These are phyloP conservation scores for Fusarium tanahbumbuense DNA, from an alignment of 2,329 filamentous ascomycete genomes.

Conservation along the genomic window DNA sequence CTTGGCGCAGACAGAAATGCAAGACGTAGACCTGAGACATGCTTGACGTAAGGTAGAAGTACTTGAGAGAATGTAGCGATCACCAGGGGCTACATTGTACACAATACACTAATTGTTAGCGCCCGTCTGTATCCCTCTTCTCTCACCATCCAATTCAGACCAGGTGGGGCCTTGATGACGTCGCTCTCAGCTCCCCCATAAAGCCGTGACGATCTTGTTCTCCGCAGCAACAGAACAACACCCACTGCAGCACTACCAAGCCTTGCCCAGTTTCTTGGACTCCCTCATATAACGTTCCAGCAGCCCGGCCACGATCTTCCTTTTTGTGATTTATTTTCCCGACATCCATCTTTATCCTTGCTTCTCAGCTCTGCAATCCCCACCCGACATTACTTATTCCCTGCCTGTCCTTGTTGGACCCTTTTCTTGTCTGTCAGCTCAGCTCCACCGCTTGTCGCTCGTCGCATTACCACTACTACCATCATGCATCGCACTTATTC, in stretches of 20 bases:
- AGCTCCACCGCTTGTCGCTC: conserved; percentile 40
- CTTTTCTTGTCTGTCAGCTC: conserved; percentile 20
- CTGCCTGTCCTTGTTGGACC: conserved; percentile 30
- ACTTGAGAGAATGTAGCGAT: conserved; percentile 17
- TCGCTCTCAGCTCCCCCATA: conserved; percentile 41
- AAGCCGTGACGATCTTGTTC: conserved; percentile 47
- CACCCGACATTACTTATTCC: conserved; percentile 37
- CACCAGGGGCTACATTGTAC: conserved; percentile 15
- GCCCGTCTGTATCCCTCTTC: conserved; percentile 26
- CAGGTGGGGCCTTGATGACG: conserved; percentile 45
- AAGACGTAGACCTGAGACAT: conserved; percentile 40
- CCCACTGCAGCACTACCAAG: conserved; percentile 26
- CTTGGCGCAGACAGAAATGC: conserved; percentile 26
- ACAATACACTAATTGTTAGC: conserved; percentile 28
- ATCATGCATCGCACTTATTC: conserved; percentile 98
- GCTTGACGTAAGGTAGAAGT: conserved; percentile 22
- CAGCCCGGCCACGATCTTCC: conserved; percentile 38
- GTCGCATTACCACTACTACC: conserved; percentile 44
- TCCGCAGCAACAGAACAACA: conserved; percentile 46
- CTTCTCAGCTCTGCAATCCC: conserved; percentile 38
- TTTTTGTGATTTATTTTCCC: conserved; percentile 20
- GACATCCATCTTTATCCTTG: conserved; percentile 39
- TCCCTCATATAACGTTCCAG: conserved; percentile 46
- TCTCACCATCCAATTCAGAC: conserved; percentile 28
- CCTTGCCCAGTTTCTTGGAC: conserved; percentile 37